Base-by-base conservation (phyloP, 305 asterid species). In the Ilex paraguariensis region DNA sequence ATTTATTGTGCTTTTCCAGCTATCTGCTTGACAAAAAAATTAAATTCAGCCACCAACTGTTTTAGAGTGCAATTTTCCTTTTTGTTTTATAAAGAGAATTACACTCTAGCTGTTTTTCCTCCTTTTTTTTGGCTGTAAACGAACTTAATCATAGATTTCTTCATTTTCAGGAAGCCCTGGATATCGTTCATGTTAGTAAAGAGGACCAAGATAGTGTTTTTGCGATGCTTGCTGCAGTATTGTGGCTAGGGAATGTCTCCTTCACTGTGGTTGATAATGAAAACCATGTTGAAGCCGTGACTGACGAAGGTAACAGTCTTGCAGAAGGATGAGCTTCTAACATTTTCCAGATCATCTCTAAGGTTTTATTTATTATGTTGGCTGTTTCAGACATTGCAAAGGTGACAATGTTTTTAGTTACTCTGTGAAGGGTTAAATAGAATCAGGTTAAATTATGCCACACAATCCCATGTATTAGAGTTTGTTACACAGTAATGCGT, bases 141-240 rank as follows among this genome's bases (percentile, higher is more conserved):
- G n/a, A 57, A 31, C 54, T 57, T 66, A n/a, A 58, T 59, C 49
- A 52, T 66, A 48, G 28, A 57, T 60, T n/a, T 45, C 53, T 61
- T 52, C 31, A 17, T 56, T 36, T 60, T 61, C 84, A 92, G 98
- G 98, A 92, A 75, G 98, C 98, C 63, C 76, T 92, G 72, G 91
- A 89, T 77, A 75, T 87, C 59, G 98, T 92, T 77, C 98, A 87
- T 78, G 84, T 92, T 57, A 81, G 74, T 75, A 92, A 84, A 79
- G 88, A 81, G 63, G 87, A 92, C 77, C 98, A 89, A 73, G 95
- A 87, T 64, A 92, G 88, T 70, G 92, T 87, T 66, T 89, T 92
- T 76, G 88, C 97, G 16, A 87, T 92, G 97, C 76, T 92, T 68
- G 92, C 98, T 75, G 96, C 98, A 61, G 98, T 92, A 21, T 70